These are phyloP conservation scores for Rhizopus sp. DNA, from an alignment of 371 early-diverging fungal species.

Conservation along the genomic window DNA sequence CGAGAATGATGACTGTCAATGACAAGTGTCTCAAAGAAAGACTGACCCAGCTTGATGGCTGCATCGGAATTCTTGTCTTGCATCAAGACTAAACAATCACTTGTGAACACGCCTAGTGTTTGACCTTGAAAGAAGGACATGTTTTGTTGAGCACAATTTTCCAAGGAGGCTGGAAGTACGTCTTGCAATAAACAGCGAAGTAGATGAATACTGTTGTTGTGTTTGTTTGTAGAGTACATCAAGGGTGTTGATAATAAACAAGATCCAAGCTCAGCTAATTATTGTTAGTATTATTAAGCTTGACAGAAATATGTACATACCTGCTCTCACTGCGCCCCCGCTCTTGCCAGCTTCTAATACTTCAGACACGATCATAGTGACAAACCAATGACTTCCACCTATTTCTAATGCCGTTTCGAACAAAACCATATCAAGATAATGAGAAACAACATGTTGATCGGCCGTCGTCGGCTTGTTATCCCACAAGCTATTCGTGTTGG, in stretches of 20 bases:
- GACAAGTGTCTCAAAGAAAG: constrained; percentile 37
- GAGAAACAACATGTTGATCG: constrained; percentile 31
- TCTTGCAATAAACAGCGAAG: constrained; percentile 42
- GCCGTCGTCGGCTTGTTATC: constrained; percentile 19
- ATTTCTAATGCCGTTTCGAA: constrained; percentile 47
- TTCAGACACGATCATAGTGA: constrained; percentile 46
- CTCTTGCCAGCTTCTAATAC: constrained; percentile 51
- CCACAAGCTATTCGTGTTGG: constrained; percentile 34
- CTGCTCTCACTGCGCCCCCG: constrained; percentile 55
- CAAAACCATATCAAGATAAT: constrained; percentile 51
- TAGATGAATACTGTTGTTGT: constrained; percentile 31
- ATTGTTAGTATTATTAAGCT: neutral
- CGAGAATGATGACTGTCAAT: constrained; percentile 27
- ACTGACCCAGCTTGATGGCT: constrained; percentile 26
- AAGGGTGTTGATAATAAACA: constrained; percentile 47
- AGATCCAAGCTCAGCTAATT: constrained; percentile 51
- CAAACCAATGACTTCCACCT: constrained; percentile 52
- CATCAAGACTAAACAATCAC: constrained; percentile 49
- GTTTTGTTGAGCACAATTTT: constrained; percentile 24
- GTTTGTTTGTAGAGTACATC: constrained; percentile 21
- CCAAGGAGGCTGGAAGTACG: constrained; percentile 34
- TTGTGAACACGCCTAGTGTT: constrained; percentile 52
- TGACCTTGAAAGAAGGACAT: constrained; percentile 55
- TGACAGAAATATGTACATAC: constrained; percentile 19
- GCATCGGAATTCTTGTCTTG: constrained; percentile 21